phyloP scores from a whole-genome alignment of 768 basidiomycete genomes.

The Hemileccinum impolitum region DNA sequence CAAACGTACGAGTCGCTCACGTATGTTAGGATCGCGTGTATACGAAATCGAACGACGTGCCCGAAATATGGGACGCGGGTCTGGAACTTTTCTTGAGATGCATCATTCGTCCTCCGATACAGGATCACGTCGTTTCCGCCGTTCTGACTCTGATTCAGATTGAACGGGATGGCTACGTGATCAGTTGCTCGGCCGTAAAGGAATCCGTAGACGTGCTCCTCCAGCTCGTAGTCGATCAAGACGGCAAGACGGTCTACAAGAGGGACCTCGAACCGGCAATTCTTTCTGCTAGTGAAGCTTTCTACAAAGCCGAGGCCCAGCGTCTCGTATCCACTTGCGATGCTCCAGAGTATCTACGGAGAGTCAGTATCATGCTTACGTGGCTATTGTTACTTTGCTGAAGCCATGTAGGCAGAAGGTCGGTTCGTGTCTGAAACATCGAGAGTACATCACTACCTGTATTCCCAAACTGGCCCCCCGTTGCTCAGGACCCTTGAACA shows the following conservation, averaged over 20 bases:
- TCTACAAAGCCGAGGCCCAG: slow-evolving; percentile 75
- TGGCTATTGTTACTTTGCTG: slow-evolving; percentile 1
- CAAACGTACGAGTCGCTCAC: slow-evolving; percentile 12
- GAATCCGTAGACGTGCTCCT: slow-evolving; percentile 85
- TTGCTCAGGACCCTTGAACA: slow-evolving; percentile 75
- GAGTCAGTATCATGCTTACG: slow-evolving; percentile 46
- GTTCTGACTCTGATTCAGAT: slow-evolving; percentile 83
- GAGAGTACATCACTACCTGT: slow-evolving; percentile 83
- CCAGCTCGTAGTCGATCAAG: slow-evolving; percentile 53
- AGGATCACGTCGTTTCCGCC: slow-evolving; percentile 76
- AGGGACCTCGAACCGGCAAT: slow-evolving; percentile 81
- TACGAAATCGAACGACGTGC: slow-evolving; percentile 68
- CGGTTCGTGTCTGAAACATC: slow-evolving; percentile 82
- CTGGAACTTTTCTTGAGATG: slow-evolving; percentile 77
- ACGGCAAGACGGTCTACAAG: slow-evolving; percentile 67
- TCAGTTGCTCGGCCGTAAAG: slow-evolving; percentile 88
- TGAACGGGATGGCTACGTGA: slow-evolving; percentile 87
- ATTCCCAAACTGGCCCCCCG: slow-evolving; percentile 63
- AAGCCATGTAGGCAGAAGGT: slow-evolving; percentile 60
- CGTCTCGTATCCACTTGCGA: slow-evolving; percentile 70
- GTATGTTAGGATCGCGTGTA: slow-evolving; percentile 82
- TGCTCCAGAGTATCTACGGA: slow-evolving; percentile 75
- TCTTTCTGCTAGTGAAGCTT: slow-evolving; percentile 70
- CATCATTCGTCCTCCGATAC: slow-evolving; percentile 79
- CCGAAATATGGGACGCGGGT: slow-evolving; percentile 79